Base-by-base conservation (phyloP, 2,329 filamentous ascomycete species). In the Capronia epimyces region DNA sequence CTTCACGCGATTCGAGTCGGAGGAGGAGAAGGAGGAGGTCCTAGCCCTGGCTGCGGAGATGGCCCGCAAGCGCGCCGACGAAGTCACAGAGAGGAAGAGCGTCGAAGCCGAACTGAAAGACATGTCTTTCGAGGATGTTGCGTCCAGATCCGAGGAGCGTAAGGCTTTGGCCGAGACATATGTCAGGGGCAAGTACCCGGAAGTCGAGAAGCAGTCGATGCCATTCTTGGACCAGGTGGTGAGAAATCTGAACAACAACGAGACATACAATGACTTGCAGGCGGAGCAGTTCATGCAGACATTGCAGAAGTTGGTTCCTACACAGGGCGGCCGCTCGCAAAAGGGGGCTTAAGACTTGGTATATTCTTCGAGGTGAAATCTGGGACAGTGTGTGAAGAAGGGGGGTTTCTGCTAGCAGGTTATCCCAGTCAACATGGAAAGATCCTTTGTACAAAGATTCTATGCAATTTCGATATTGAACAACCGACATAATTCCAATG, bases 181-280 rank as follows among this genome's bases (percentile, higher is more conserved):
- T 27, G 57, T 60, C 29, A 52, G 49, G 31, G 60, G 60, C 31
- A 47, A 46, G 15, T 62, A 61, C 36, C 52, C 53, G 2, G 50
- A 51, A 29, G 43, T 57, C 15, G 25, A 43, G 22, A 59, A 59
- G 50, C 57, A 60, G 52, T 54, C 52, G 49, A 50, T 53, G 47
- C 52, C 60, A 2, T 58, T 62, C 37, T 37, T 61, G 48, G 56
- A 60, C 37, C 52, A 57, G 31, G 54, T 60, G n/a, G 52, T 51
- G 1, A 46, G 50, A n/a, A 53, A 54, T 24, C 43, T 62, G 49
- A 55, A 48, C 32, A 62, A 62, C 50, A 62, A 62, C 41, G 46
- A 36, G 22, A 60, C 57, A 15, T 60, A 61, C 34, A 46, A 53
- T 15, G 32, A 34, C 1, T 27, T 32, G 10, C 45, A 61, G 39